phyloP scores from a whole-genome alignment of 1,284 basidiomycete species.

The Apiotrichum mycotoxinovorans region DNA sequence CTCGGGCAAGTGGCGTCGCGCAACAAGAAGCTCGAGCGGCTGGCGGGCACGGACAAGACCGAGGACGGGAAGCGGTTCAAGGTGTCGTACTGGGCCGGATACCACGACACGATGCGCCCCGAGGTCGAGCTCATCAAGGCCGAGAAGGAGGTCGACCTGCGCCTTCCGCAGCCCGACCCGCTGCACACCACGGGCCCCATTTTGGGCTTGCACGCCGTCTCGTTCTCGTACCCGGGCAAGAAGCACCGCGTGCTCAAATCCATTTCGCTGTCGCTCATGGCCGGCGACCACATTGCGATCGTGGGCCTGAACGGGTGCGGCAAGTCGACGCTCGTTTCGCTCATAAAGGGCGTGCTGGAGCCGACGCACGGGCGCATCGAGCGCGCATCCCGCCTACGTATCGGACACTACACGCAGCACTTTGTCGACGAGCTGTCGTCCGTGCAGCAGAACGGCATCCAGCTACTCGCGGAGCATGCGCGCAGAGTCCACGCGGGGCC shows the following conservation, averaged over 20 bases:
- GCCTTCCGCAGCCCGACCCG: conserved; percentile 52
- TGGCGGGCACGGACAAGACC: conserved; percentile 58
- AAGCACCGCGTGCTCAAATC: conserved; percentile 53
- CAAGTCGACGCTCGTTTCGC: conserved; percentile 62
- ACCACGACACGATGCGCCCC: conserved; percentile 52
- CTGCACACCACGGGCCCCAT: conserved; percentile 58
- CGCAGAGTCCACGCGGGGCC: conserved; percentile 1
- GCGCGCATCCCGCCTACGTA: conserved; percentile 58
- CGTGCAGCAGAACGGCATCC: conserved; percentile 45
- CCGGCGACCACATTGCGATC: conserved; percentile 59
- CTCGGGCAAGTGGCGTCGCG: conserved; percentile 54
- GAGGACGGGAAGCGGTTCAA: conserved; percentile 59
- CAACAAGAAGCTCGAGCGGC: conserved; percentile 62
- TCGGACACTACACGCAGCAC: conserved; percentile 55
- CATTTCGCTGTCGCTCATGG: conserved; percentile 59
- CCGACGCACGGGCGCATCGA: conserved; percentile 58
- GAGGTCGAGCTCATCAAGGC: conserved; percentile 56
- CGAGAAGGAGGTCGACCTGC: conserved; percentile 55
- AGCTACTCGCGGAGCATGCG: conserved; percentile 4
- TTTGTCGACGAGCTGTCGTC: conserved; percentile 48
- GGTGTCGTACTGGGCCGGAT: conserved; percentile 58
- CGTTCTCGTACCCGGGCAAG: conserved; percentile 51
- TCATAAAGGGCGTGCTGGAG: conserved; percentile 56
- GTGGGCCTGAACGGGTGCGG: conserved; percentile 59
- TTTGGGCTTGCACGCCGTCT: conserved; percentile 56